A percentile compares a stretch with the other conserved stretches of the same genome.
phyloP scores from a whole-genome alignment of 306 rosid species.

The Glycine soja region DNA sequence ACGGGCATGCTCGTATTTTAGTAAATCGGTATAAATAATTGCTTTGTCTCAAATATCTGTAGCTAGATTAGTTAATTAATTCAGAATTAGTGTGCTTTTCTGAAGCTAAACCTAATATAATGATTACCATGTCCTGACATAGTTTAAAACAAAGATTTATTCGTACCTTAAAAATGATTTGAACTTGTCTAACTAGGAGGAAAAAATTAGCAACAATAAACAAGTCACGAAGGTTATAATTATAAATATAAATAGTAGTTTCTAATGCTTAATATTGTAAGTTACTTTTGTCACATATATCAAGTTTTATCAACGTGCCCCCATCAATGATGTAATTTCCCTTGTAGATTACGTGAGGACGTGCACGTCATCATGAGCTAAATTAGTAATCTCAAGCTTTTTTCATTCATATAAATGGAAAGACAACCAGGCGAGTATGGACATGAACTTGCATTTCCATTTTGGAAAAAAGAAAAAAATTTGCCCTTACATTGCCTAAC shows the following conservation, averaged over 20 bases:
- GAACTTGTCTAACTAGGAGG: neutral
- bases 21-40: constrained; percentile 39
- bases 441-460: constrained; percentile 43
- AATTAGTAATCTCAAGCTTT: constrained; percentile 19
- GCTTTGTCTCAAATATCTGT: constrained; percentile 20
- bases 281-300: neutral
- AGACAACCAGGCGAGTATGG: constrained; percentile 47
- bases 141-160: neutral
- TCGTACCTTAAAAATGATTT: neutral
- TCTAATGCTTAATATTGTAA: neutral
- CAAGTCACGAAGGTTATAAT: neutral
- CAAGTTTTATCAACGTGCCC: neutral
- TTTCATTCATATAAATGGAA: constrained; percentile 45
- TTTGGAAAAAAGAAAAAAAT: constrained; percentile 38
- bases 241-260: neutral
- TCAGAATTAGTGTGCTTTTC: neutral
- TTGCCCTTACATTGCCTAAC: constrained; percentile 50
- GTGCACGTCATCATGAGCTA: neutral
- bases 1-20: constrained; percentile 40
- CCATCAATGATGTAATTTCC: neutral
- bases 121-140: neutral
- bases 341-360: neutral
- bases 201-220: neutral
- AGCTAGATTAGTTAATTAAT: constrained; percentile 6
- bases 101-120: neutral